Conservation (phyloP, 306 rosid genomes). For the Trifolium subterraneum region DNA sequence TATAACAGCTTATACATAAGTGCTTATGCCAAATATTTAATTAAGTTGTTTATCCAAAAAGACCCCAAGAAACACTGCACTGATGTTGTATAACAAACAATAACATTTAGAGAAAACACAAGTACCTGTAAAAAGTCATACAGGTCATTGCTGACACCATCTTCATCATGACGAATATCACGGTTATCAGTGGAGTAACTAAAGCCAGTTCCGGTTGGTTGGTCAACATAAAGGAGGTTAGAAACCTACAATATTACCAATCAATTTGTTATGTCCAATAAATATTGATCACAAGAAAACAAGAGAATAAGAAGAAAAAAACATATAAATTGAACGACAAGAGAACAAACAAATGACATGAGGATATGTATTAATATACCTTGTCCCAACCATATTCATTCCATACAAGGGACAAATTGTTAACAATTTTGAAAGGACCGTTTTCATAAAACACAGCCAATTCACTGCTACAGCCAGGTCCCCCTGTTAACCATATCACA, state of each 20-base stretch:
- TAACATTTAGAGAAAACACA: slow-evolving; percentile 22
- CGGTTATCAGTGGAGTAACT: slow-evolving; percentile 78
- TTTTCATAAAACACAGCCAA: slow-evolving; percentile 94
- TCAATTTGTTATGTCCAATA: slow-evolving; percentile 33
- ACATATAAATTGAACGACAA: slow-evolving; percentile 17
- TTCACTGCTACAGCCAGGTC: slow-evolving; percentile 99
- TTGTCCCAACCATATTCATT: slow-evolving; percentile 95
- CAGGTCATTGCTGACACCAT: slow-evolving; percentile 85
- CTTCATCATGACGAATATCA: slow-evolving; percentile 89
- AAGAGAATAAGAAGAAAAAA: not conserved
- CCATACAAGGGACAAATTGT: slow-evolving; percentile 91
- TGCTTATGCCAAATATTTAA: too few relatives aligned
- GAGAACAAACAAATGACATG: not conserved
- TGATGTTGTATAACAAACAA: not conserved
- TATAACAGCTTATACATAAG: not conserved
- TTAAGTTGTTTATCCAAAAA: too few relatives aligned
- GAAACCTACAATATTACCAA: slow-evolving; percentile 69
- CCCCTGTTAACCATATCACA: slow-evolving; percentile 98
- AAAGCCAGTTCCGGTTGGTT: slow-evolving; percentile 97
- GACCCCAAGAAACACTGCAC: not conserved
- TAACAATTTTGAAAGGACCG: slow-evolving; percentile 84
- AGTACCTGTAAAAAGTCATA: slow-evolving; percentile 90
- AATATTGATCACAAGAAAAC: slow-evolving; percentile 6
- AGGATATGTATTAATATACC: slow-evolving; percentile 44
- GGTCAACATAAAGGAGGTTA: slow-evolving; percentile 93